Percentiles rank a stretch among this genome's conserved stretches.
phyloP scores from a whole-genome alignment of 2,329 filamentous ascomycete species.

The Botryotinia globosa region DNA sequence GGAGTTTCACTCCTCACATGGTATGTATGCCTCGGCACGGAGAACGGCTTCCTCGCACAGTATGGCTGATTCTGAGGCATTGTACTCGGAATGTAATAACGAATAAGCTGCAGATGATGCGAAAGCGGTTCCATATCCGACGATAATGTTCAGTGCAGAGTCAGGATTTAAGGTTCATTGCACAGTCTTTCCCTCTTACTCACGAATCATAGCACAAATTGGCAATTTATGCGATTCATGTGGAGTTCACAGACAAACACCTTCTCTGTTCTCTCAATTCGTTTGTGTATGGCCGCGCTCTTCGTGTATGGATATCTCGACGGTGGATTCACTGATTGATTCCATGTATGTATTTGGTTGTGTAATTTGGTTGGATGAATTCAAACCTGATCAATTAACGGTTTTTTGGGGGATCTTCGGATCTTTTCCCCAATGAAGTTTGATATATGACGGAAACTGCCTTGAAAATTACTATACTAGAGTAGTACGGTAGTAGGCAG shows the following conservation, averaged over 20 bases:
- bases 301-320: not conserved
- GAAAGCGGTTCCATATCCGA: not conserved
- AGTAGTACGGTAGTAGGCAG: too few species aligned
- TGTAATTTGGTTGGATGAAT: not conserved
- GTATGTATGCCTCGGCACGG: not conserved
- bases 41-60: not conserved
- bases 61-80: not conserved
- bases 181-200: not conserved
- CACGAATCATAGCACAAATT: not conserved
- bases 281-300: not conserved
- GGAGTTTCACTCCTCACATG: not conserved
- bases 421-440: not conserved
- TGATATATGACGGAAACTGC: not conserved
- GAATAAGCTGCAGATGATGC: not conserved
- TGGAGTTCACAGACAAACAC: not conserved
- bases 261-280: not conserved
- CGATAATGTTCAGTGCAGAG: not conserved
- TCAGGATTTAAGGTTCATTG: not conserved
- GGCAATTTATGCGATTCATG: not conserved
- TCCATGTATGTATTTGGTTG: too few species aligned
- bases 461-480: not conserved
- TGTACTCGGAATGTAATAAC: not conserved
- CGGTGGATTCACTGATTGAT: not conserved
- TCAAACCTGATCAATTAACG: not conserved
- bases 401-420: not conserved